phyloP scores from a whole-genome alignment of 805 yeast genomes.

The Ogataea thermomethanolica region DNA sequence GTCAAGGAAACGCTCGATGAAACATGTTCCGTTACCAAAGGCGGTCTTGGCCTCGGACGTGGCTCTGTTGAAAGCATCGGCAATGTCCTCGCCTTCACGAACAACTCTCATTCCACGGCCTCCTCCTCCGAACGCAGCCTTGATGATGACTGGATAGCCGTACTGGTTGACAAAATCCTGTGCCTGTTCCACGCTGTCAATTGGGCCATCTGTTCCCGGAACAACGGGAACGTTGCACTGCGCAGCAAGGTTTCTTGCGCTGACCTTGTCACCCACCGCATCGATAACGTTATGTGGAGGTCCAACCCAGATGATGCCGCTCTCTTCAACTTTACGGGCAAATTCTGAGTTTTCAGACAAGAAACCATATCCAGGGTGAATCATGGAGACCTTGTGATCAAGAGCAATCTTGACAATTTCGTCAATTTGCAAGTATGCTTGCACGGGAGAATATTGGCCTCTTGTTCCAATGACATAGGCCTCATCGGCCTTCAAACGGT shows the following conservation, averaged over 20 bases:
- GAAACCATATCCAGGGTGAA: constrained; percentile 84
- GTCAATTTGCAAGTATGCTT: constrained; percentile 92
- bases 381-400: constrained; percentile 74
- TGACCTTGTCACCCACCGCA: constrained; percentile 94
- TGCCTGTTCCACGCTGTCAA: constrained; percentile 77
- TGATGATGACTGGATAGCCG: constrained; percentile 95
- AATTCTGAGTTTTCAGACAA: constrained; percentile 61
- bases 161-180: constrained; percentile 70
- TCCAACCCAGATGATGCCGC: constrained; percentile 95
- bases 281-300: constrained; percentile 87
- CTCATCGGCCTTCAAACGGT: constrained; percentile 91
- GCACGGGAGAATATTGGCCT: constrained; percentile 92
- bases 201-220: constrained; percentile 98
- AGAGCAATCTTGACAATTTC: constrained; percentile 87
- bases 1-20: constrained; percentile 92
- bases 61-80: constrained; percentile 90
- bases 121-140: constrained; percentile 99
- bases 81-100: constrained; percentile 89
- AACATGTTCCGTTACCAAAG: constrained; percentile 98
- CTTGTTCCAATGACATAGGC: constrained; percentile 86
- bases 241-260: constrained; percentile 85
- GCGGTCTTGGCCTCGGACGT: constrained; percentile 91
- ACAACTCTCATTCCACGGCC: constrained; percentile 99
- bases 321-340: constrained; percentile 85
- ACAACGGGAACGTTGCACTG: constrained; percentile 85